A percentile compares a stretch with the other conserved stretches of the same genome.
phyloP scores from a whole-genome alignment of 2,329 filamentous ascomycete genomes.

The Ascochyta koolunga region DNA sequence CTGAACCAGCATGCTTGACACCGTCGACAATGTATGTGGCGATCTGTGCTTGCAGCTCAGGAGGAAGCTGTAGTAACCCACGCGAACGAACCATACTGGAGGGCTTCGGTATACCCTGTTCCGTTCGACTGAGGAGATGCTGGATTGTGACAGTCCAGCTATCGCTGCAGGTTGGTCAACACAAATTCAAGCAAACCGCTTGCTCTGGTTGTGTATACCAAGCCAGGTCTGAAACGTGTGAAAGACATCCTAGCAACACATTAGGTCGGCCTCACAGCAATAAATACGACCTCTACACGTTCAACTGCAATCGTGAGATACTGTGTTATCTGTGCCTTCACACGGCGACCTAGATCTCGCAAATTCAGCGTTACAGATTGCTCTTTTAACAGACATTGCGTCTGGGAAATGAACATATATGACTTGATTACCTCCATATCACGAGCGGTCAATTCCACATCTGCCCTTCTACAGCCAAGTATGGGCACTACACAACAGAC shows the following conservation, averaged over 20 bases:
- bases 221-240: background rate
- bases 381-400: too few relatives aligned
- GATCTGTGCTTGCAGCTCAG: conserved; percentile 1
- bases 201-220: background rate
- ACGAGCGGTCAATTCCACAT: too few relatives aligned
- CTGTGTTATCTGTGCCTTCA: too few relatives aligned
- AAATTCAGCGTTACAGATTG: too few relatives aligned
- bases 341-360: too few relatives aligned
- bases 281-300: too few relatives aligned
- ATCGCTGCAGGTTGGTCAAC: background rate
- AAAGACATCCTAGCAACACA: background rate
- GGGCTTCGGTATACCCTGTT: background rate
- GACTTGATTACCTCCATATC: too few relatives aligned
- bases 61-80: background rate
- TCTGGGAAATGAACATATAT: too few relatives aligned
- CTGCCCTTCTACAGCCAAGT: too few relatives aligned
- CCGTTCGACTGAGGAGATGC: background rate
- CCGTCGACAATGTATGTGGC: background rate
- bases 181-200: background rate
- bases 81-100: background rate
- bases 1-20: background rate
- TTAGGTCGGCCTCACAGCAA: too few relatives aligned
- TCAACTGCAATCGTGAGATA: too few relatives aligned
- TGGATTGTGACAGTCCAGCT: background rate
- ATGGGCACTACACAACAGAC: too few relatives aligned